phyloP scores from a whole-genome alignment of 2,329 filamentous ascomycete species.

The Trichoderma pleuroti region DNA sequence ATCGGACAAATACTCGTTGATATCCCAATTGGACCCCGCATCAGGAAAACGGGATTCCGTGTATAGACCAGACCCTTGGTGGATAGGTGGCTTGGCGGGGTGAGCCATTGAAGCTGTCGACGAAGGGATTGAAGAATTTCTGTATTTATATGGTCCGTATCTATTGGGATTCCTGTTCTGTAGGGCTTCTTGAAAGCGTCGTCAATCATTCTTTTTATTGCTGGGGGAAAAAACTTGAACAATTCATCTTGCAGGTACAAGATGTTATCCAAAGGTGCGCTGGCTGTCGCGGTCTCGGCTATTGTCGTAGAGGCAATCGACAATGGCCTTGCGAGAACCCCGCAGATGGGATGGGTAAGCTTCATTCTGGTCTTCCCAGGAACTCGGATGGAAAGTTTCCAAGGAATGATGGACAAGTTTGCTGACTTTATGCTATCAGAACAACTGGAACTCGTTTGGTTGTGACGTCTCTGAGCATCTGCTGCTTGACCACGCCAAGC shows the following conservation, averaged over 20 bases:
- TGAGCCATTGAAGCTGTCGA: not conserved
- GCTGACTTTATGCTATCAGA: conserved; percentile 3
- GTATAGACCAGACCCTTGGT: not conserved
- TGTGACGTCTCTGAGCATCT: conserved; percentile 21
- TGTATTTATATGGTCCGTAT: conserved; percentile 9
- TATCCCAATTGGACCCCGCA: not conserved
- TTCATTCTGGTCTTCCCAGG: not conserved
- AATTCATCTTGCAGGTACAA: not conserved
- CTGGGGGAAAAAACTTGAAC: not conserved
- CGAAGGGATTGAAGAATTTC: not conserved
- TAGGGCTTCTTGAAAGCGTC: not conserved
- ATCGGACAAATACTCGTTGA: not conserved
- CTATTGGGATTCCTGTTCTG: not conserved
- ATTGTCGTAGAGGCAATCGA: conserved; percentile 13
- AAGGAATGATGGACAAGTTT: not conserved
- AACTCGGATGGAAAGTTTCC: not conserved
- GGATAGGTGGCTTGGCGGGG: conserved; percentile 3
- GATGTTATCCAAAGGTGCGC: conserved; percentile 12
- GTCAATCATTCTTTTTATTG: not conserved
- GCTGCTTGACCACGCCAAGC: conserved; percentile 22
- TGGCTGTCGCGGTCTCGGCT: conserved; percentile 4
- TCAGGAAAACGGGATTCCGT: conserved; percentile 7
- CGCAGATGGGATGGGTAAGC: conserved; percentile 20
- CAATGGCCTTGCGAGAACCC: conserved; percentile 17
- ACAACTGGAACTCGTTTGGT: conserved; percentile 17